Conservation (phyloP, 208 protist species). For the Crithidia expoeki region DNA sequence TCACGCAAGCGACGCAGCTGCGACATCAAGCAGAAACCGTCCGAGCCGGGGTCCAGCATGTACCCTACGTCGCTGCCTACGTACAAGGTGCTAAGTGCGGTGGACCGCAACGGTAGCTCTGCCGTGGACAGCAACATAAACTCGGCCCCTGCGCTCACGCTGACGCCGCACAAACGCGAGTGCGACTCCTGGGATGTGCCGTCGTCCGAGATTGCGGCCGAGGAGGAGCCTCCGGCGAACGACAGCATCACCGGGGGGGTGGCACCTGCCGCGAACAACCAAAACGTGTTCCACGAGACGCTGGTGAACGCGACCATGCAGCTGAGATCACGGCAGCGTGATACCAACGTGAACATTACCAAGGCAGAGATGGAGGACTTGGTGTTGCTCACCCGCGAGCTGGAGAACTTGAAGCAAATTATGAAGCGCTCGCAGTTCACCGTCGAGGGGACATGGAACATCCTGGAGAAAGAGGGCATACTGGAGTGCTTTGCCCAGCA, state of each 20-base stretch:
- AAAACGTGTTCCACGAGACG: conserved; percentile 43
- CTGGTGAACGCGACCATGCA: conserved; percentile 38
- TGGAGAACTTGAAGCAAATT: conserved; percentile 62
- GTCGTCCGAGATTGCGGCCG: conserved; percentile 8
- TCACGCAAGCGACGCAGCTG: background rate
- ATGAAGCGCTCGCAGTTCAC: conserved; percentile 61
- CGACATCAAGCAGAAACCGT: background rate
- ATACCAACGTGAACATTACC: conserved; percentile 37
- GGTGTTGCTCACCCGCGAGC: conserved; percentile 62
- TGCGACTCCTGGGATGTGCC: conserved; percentile 12
- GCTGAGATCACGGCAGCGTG: conserved; percentile 52
- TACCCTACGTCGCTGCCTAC: background rate
- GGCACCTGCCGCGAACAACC: conserved; percentile 5
- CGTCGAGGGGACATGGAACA: conserved; percentile 67
- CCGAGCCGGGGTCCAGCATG: background rate
- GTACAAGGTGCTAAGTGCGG: conserved; percentile 5
- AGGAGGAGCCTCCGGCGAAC: background rate
- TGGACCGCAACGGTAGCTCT: background rate
- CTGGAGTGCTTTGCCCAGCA: conserved; percentile 61
- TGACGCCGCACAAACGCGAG: conserved; percentile 6
- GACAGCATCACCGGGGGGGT: conserved; percentile 14
- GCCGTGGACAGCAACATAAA: conserved; percentile 6
- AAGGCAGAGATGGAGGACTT: conserved; percentile 64
- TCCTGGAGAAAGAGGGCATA: conserved; percentile 56
- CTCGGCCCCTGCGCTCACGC: conserved; percentile 9